Base-by-base conservation (phyloP, 139 green algal genomes). In the Micractinium conductrix region DNA sequence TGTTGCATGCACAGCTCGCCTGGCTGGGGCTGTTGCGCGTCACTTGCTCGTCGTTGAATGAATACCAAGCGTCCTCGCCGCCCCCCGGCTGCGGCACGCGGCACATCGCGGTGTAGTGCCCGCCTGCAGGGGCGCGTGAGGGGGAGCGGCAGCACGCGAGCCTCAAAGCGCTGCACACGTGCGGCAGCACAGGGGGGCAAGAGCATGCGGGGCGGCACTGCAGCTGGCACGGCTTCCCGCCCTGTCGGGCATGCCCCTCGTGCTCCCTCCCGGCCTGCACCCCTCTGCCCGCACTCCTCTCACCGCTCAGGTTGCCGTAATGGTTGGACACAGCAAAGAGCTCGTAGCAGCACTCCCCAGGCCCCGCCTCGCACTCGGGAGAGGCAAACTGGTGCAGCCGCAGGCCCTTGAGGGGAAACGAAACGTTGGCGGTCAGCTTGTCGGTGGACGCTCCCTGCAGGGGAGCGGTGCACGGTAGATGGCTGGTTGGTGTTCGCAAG, bases 381-480 rank as follows among this genome's bases (percentile, higher is more conserved):
- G 84, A 86, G 30, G 78, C 67, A 85, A 84, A 85, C 55, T 84
- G 53, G 43, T 67, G 55, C 50, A 91, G 74, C 30, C 80, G 40
- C 35, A 92, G 79, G n/a, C 80, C 85, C 45, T 87, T 65, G 38
- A 93, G 80, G 14, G 90, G 90, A 73, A 90, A 93, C 58, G 80
- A 78, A 1, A 93, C 90, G 65, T 80, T 85, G 72, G 85, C 80
- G 9, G 89, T 89, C 26, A 93, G 86, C 88, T 93, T 93, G 78
- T 91, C 84, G 9, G 80, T 78, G 37, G 37, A 79, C 48, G 28
- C 60, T 60, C 80, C 85, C 78, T 85, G 84, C 62, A 22, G 9
- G 1, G 79, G 19, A n/a, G n/a, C n/a, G n/a, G n/a, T n/a, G n/a
- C n/a, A n/a, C n/a, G n/a, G n/a, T n/a, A n/a, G n/a, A n/a, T n/a